A percentile compares a stretch with the other conserved stretches of the same genome.
Evolutionary conservation across 2,329 filamentous ascomycete species (phyloP).

Genomic region (Colletotrichum brevisporum): DNA sequence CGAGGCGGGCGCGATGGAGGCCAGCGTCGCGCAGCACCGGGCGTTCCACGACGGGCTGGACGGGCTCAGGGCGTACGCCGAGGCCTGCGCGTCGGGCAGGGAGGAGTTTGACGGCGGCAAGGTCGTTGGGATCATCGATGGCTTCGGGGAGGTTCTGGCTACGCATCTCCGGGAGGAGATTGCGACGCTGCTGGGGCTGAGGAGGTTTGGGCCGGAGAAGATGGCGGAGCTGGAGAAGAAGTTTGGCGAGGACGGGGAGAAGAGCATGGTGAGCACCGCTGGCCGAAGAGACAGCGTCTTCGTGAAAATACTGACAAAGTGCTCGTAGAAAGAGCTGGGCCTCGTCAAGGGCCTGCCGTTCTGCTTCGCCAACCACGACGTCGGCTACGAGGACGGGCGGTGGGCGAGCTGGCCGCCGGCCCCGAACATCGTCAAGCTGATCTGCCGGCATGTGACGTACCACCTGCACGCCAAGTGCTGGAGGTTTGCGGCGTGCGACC

Average conservation of each 20-base stretch:
- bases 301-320: too few relatives aligned
- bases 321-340: conserved; percentile 43
- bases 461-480: conserved; percentile 42
- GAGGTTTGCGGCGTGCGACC: conserved; percentile 48
- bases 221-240: conserved; percentile 41
- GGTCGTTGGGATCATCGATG: conserved; percentile 48
- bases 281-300: too few relatives aligned
- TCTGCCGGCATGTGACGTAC: conserved; percentile 42
- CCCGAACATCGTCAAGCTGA: conserved; percentile 42
- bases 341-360: conserved; percentile 40
- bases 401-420: conserved; percentile 49
- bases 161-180: conserved; percentile 53
- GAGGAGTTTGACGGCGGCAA: conserved; percentile 47
- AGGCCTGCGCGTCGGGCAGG: conserved; percentile 42
- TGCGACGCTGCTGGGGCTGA: conserved; percentile 46
- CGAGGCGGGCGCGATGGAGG: conserved; percentile 55
- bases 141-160: conserved; percentile 47
- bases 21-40: conserved; percentile 58
- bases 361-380: conserved; percentile 43
- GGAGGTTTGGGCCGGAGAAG: conserved; percentile 44
- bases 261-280: conserved; percentile 42
- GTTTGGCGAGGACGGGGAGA: conserved; percentile 40
- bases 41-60: conserved; percentile 53
- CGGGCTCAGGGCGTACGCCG: conserved; percentile 46
- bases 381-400: conserved; percentile 44